Evolutionary conservation across 768 basidiomycete genomes (phyloP).

Genomic region (Russula virescens): DNA sequence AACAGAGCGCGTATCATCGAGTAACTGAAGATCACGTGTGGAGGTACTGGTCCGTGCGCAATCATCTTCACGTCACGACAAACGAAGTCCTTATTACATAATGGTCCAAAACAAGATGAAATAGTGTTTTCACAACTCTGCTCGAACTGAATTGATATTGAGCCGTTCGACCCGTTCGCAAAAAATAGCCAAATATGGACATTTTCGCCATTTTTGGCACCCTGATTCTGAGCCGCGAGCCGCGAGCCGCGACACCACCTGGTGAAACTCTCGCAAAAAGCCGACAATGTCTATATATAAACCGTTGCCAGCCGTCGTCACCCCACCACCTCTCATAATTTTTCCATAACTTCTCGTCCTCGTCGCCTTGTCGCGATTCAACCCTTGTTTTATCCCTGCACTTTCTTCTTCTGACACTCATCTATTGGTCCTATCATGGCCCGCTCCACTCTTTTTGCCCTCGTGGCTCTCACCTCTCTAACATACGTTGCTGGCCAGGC

Average conservation of each 20-base stretch:
- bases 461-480: slow-evolving; percentile 30
- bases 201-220: no score
- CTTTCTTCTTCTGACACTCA: slow-evolving; percentile 17
- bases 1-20: slow-evolving; percentile 23
- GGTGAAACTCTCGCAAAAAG: not conserved
- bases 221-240: no score
- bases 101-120: not conserved
- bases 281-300: slow-evolving; percentile 27
- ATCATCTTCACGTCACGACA: not conserved
- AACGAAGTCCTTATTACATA: not conserved
- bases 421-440: slow-evolving; percentile 28
- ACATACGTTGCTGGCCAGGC: slow-evolving; percentile 27
- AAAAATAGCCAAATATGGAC: no score
- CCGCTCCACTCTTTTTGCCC: slow-evolving; percentile 34
- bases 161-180: no score
- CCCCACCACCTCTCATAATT: not conserved
- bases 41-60: slow-evolving; percentile 15
- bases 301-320: not conserved
- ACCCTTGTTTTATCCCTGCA: not conserved
- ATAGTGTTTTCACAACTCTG: no score
- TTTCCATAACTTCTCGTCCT: not conserved
- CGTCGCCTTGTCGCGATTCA: not conserved
- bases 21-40: slow-evolving; percentile 6
- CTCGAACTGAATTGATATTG: no score
- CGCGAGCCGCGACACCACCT: no score